phyloP scores from a whole-genome alignment of 345 rosid species.

The Angophora floribunda region DNA sequence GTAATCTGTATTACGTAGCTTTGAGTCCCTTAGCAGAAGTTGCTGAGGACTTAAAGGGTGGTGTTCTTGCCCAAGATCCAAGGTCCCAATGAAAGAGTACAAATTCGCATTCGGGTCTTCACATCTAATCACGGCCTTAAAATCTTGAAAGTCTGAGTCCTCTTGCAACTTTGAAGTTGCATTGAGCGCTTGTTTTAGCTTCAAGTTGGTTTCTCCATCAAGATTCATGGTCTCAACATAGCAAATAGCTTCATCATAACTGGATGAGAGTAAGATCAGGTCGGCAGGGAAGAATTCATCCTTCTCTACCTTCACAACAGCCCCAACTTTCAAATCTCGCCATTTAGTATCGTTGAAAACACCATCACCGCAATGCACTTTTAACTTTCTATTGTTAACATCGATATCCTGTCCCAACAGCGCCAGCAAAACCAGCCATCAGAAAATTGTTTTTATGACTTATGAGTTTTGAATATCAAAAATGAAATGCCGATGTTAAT shows the following conservation, averaged over 20 bases:
- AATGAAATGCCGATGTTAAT: background rate
- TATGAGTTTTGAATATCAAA: background rate
- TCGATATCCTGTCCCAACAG: constrained; percentile 47
- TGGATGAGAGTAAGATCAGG: constrained; percentile 77
- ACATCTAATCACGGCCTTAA: constrained; percentile 64
- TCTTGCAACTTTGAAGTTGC: constrained; percentile 48
- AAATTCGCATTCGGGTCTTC: constrained; percentile 95
- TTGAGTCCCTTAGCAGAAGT: constrained; percentile 86
- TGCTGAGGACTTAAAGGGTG: constrained; percentile 79
- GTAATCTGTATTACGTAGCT: constrained; percentile 83
- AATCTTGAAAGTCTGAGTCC: constrained; percentile 52
- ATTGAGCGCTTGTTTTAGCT: constrained; percentile 70
- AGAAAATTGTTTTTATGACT: background rate
- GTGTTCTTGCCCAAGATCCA: constrained; percentile 55
- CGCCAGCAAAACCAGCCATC: background rate
- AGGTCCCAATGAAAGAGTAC: constrained; percentile 72
- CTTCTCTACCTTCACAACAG: constrained; percentile 78
- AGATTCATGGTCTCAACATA: constrained; percentile 94
- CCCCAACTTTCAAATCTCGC: constrained; percentile 85
- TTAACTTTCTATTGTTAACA: constrained; percentile 65
- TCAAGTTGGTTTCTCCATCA: constrained; percentile 95
- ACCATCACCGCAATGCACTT: constrained; percentile 57
- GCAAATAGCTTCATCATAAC: constrained; percentile 86
- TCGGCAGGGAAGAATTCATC: constrained; percentile 97
- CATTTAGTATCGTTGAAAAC: constrained; percentile 48